phyloP scores from a whole-genome alignment of 192 early-diverging fungal species.

The Umbelopsis vinacea region DNA sequence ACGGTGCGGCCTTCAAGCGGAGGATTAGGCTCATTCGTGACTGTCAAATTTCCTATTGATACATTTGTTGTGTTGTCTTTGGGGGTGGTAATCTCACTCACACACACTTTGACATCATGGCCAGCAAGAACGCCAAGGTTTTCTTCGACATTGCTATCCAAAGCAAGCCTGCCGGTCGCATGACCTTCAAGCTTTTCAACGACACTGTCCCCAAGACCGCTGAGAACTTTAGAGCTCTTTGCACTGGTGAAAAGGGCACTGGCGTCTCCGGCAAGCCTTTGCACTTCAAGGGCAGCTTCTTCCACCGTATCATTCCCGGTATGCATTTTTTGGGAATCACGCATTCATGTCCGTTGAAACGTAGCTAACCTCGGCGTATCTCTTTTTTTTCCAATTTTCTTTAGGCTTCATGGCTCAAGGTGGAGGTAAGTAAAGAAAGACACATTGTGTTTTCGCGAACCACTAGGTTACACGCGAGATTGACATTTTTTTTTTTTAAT shows the following conservation, averaged over 20 bases:
- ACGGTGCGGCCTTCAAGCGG: background rate
- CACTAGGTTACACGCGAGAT: background rate
- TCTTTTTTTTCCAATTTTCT: background rate
- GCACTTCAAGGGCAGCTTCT: conserved; percentile 56
- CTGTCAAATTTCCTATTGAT: background rate
- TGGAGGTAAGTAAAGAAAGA: conserved; percentile 40
- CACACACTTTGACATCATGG: conserved; percentile 39
- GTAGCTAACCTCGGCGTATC: background rate
- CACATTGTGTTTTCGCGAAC: background rate
- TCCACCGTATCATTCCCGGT: conserved; percentile 63
- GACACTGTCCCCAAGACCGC: conserved; percentile 92
- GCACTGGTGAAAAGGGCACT: conserved; percentile 64
- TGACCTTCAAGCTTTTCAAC: conserved; percentile 70
- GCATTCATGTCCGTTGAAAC: background rate
- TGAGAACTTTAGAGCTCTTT: conserved; percentile 89
- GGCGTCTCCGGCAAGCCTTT: conserved; percentile 66
- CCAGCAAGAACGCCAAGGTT: conserved; percentile 58
- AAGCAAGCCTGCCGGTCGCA: conserved; percentile 56
- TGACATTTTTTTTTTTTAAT: background rate
- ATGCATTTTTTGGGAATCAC: background rate
- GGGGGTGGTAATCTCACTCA: too few relatives aligned
- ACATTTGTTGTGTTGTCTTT: too few relatives aligned
- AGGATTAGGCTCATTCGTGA: background rate
- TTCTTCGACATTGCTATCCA: conserved; percentile 78
- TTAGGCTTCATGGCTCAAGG: conserved; percentile 59